These are phyloP conservation scores for Trypanosoma platydactyli DNA, from an alignment of 208 protist species.

Conservation along the genomic window DNA sequence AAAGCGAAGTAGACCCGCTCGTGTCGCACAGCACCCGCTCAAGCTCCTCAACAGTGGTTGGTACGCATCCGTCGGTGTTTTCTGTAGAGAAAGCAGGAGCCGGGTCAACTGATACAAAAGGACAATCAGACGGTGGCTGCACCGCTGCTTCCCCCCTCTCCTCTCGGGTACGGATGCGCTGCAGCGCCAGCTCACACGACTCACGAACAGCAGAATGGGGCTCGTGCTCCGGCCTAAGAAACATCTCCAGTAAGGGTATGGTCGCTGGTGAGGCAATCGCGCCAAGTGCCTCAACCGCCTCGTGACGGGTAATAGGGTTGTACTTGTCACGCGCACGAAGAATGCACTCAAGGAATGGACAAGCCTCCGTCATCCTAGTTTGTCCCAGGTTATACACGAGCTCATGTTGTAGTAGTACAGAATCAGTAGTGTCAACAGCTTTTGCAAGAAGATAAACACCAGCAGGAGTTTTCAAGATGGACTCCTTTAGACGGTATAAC, in stretches of 20 bases:
- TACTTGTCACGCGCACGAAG: slow-evolving; percentile 71
- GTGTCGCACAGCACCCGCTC: slow-evolving; percentile 65
- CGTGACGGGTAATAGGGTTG: slow-evolving; percentile 95
- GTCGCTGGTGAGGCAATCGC: slow-evolving; percentile 62
- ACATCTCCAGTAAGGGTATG: slow-evolving; percentile 51
- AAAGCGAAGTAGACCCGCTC: slow-evolving; percentile 75
- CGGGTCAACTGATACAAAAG: slow-evolving; percentile 92
- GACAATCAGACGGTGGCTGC: slow-evolving; percentile 44
- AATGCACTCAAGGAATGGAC: slow-evolving; percentile 80
- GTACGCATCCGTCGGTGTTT: slow-evolving; percentile 31
- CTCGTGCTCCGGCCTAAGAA: slow-evolving; percentile 50
- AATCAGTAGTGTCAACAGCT: slow-evolving; percentile 84
- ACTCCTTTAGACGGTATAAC: slow-evolving; percentile 85
- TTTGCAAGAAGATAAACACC: slow-evolving; percentile 60
- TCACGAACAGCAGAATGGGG: slow-evolving; percentile 83
- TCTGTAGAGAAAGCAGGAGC: slow-evolving; percentile 72
- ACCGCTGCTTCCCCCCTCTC: slow-evolving; percentile 56
- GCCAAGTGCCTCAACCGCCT: slow-evolving; percentile 95
- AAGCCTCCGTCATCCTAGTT: slow-evolving; percentile 78
- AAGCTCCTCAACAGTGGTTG: slow-evolving; percentile 55
- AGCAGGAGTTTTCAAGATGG: slow-evolving; percentile 56
- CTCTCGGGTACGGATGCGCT: slow-evolving; percentile 66
- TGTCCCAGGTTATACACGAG: slow-evolving; percentile 97
- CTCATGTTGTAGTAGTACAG: slow-evolving; percentile 97
- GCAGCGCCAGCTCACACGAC: slow-evolving; percentile 93